Evolutionary conservation across 257 asterid species (phyloP).

Genomic region (Primulina tabacum): DNA sequence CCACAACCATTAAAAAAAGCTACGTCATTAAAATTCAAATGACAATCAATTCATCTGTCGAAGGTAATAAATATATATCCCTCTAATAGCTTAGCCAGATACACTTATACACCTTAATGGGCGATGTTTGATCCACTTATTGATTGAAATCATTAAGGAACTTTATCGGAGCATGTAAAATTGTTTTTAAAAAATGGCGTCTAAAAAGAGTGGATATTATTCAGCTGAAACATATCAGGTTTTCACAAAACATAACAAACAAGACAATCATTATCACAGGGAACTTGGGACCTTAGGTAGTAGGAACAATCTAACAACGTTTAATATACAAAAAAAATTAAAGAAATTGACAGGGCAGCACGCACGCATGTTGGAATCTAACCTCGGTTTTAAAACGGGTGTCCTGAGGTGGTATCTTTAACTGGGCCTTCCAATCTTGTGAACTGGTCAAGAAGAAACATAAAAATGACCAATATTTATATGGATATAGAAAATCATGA

Average conservation of each 20-base stretch:
- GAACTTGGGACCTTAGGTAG: neutral
- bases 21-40: constrained; percentile 3
- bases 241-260: neutral
- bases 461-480: constrained; percentile 15
- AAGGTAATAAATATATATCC: constrained; percentile 3
- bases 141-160: neutral
- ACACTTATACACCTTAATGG: neutral
- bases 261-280: neutral
- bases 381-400: constrained; percentile 84
- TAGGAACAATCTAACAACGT: neutral
- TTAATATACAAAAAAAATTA: constrained; percentile 15
- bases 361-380: constrained; percentile 16
- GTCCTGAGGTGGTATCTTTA: constrained; percentile 70
- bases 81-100: neutral
- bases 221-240: constrained; percentile 3
- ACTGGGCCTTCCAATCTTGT: constrained; percentile 77
- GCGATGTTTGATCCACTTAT: neutral
- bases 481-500: neutral
- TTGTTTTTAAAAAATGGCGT: neutral
- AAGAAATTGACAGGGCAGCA: constrained; percentile 3
- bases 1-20: constrained; percentile 12
- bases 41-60: constrained; percentile 9
- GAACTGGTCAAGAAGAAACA: constrained; percentile 42
- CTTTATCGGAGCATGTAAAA: neutral
- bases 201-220: neutral